phyloP scores from a whole-genome alignment of 306 rosid species.

The Chamaecrista fasciculata region DNA sequence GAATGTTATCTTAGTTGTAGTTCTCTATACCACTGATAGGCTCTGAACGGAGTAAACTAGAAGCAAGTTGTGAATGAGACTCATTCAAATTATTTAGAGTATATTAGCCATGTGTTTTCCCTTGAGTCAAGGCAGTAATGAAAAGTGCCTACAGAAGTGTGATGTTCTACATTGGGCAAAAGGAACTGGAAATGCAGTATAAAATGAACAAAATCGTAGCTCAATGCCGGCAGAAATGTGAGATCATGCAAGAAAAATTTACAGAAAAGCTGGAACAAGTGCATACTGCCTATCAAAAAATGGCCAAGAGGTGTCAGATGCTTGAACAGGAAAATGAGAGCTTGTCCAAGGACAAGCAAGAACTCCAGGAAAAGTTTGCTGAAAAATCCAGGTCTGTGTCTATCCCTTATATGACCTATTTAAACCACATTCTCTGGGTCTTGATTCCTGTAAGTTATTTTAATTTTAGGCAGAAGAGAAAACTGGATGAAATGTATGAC shows the following conservation, averaged over 20 bases:
- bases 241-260: slow-evolving; percentile 87
- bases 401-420: slow-evolving; percentile 8
- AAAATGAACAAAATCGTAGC: slow-evolving; percentile 79
- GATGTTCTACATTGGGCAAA: slow-evolving; percentile 92
- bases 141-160: slow-evolving; percentile 90
- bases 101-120: slow-evolving; percentile 28
- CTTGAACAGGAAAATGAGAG: slow-evolving; percentile 89
- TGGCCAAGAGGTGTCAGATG: slow-evolving; percentile 85
- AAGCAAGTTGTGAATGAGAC: neutral
- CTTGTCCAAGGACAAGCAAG: slow-evolving; percentile 94
- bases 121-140: slow-evolving; percentile 72
- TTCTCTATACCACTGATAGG: neutral
- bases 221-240: slow-evolving; percentile 94
- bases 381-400: slow-evolving; percentile 81
- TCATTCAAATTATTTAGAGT: slow-evolving; percentile 8
- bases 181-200: slow-evolving; percentile 89
- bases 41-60: slow-evolving; percentile 13
- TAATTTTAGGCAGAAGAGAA: slow-evolving; percentile 90
- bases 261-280: slow-evolving; percentile 88
- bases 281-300: slow-evolving; percentile 87
- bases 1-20: slow-evolving; percentile 4
- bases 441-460: slow-evolving; percentile 14
- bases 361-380: slow-evolving; percentile 95
- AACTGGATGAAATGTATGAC: slow-evolving; percentile 98
- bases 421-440: slow-evolving; percentile 21